phyloP scores from a whole-genome alignment of 1,139 yeast species.

The Sugiyamaella pinicola region DNA sequence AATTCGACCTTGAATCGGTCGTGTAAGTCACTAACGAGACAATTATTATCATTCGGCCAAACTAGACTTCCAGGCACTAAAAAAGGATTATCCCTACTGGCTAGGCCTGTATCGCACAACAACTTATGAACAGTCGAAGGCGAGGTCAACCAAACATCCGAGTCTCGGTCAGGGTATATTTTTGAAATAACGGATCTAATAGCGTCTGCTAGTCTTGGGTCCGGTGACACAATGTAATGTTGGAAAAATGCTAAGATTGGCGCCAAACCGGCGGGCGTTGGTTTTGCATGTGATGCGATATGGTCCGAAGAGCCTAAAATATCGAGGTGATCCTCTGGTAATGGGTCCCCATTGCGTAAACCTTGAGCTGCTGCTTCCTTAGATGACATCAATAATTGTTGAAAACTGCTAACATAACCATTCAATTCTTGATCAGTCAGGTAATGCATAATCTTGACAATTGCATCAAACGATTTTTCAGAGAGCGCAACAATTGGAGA shows the following conservation, averaged over 20 bases:
- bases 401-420: slow-evolving; percentile 16
- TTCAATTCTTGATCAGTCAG: slow-evolving; percentile 26
- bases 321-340: neutral
- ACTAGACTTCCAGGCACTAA: slow-evolving; percentile 20
- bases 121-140: slow-evolving; percentile 26
- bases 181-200: slow-evolving; percentile 26
- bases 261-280: slow-evolving; percentile 12
- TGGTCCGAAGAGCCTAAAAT: too few species aligned
- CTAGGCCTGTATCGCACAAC: slow-evolving; percentile 21
- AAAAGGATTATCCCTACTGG: slow-evolving; percentile 21
- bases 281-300: too few species aligned
- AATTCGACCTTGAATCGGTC: slow-evolving; percentile 10
- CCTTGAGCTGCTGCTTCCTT: neutral
- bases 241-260: slow-evolving; percentile 24
- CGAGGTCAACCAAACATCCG: slow-evolving; percentile 29
- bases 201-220: slow-evolving; percentile 27
- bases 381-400: slow-evolving; percentile 2
- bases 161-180: slow-evolving; percentile 27
- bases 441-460: slow-evolving; percentile 28
- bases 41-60: slow-evolving; percentile 8
- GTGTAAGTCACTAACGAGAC: slow-evolving; percentile 21
- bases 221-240: slow-evolving; percentile 33
- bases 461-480: slow-evolving; percentile 21
- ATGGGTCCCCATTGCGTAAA: neutral
- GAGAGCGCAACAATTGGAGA: slow-evolving; percentile 23